A percentile compares a stretch with the other conserved stretches of the same genome.
phyloP scores from a whole-genome alignment of 306 rosid species.

The Myrica gale region DNA sequence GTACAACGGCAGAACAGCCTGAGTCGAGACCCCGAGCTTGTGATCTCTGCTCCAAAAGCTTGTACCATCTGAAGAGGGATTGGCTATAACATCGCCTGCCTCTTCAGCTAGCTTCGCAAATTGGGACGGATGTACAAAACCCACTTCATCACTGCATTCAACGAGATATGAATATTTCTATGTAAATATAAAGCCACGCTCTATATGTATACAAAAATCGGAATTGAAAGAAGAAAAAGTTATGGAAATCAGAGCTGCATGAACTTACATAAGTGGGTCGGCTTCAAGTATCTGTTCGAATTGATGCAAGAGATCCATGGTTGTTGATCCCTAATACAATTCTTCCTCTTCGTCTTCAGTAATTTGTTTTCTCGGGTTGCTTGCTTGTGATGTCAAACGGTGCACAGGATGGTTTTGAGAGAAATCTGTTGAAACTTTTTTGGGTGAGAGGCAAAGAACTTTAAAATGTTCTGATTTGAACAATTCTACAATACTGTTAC shows the following conservation, averaged over 20 bases:
- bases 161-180: conserved; percentile 9
- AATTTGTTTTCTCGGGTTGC: neutral
- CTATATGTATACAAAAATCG: neutral
- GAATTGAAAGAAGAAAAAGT: conserved; percentile 5
- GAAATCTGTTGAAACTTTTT: neutral
- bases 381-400: neutral
- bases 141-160: conserved; percentile 75
- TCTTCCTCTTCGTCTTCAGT: conserved; percentile 35
- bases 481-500: too few relatives aligned
- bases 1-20: conserved; percentile 55
- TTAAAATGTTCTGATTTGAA: too few relatives aligned
- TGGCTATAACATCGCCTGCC: conserved; percentile 23
- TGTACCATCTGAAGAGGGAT: conserved; percentile 24
- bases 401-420: neutral
- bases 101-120: conserved; percentile 51
- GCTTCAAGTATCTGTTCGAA: conserved; percentile 66
- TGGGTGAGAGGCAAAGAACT: too few relatives aligned
- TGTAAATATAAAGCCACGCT: too few relatives aligned
- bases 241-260: conserved; percentile 9
- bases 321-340: conserved; percentile 26
- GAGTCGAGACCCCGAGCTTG: conserved; percentile 79
- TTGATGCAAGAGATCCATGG: conserved; percentile 48
- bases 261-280: conserved; percentile 68
- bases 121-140: conserved; percentile 81
- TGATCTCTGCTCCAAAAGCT: conserved; percentile 70